Evolutionary conservation across 805 yeast genomes (phyloP).

Genomic region (Candida peoriensis): DNA sequence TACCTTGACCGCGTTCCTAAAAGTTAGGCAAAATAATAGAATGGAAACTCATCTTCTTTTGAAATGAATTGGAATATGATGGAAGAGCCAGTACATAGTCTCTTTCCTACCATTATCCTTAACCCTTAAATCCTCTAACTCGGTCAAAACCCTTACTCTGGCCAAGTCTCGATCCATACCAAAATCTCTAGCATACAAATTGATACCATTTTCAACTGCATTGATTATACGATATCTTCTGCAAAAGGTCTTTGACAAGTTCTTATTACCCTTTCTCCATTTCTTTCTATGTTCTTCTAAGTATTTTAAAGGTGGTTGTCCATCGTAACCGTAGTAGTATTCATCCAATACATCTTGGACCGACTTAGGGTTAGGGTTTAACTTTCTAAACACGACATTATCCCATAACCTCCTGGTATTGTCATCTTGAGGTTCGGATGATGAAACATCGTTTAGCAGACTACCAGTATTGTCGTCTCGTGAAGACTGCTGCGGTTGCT

Average conservation of each 20-base stretch:
- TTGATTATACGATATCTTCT: slow-evolving; percentile 23
- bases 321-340: slow-evolving; percentile 23
- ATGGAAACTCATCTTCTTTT: slow-evolving; percentile 15
- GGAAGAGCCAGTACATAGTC: slow-evolving; percentile 28
- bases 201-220: slow-evolving; percentile 23
- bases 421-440: slow-evolving; percentile 9
- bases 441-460: neutral
- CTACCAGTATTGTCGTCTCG: neutral
- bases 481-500: neutral
- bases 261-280: slow-evolving; percentile 25
- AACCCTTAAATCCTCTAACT: slow-evolving; percentile 19
- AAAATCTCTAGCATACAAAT: slow-evolving; percentile 14
- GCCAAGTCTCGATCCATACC: slow-evolving; percentile 18
- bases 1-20: too few species aligned
- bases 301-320: slow-evolving; percentile 24
- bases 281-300: slow-evolving; percentile 23
- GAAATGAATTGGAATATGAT: slow-evolving; percentile 22
- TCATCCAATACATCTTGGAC: slow-evolving; percentile 26
- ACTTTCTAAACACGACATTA: slow-evolving; percentile 13
- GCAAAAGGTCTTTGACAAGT: slow-evolving; percentile 22
- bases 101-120: slow-evolving; percentile 24
- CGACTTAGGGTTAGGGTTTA: slow-evolving; percentile 22
- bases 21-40: neutral
- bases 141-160: slow-evolving; percentile 18
- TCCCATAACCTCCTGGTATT: slow-evolving; percentile 18